Percentiles rank a stretch among this genome's conserved stretches.
Conservation (phyloP, 108 stramenopile species). For the Mayamaea pseudoterrestris region DNA sequence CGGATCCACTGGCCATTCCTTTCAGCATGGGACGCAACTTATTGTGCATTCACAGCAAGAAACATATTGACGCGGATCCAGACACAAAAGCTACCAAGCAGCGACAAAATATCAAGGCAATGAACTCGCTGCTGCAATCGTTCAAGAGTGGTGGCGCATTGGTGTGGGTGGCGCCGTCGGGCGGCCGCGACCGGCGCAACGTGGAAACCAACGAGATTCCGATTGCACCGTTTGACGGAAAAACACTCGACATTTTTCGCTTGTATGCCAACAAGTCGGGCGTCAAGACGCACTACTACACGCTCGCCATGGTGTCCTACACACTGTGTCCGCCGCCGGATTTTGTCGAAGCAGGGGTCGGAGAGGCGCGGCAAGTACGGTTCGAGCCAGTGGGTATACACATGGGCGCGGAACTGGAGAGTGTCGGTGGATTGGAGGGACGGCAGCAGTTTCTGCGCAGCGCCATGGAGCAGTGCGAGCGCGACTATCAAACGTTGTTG, state of each 20-base stretch:
- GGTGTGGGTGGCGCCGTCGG: constrained; percentile 96
- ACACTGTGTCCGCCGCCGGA: constrained; percentile 93
- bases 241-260: constrained; percentile 93
- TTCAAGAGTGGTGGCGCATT: constrained; percentile 73
- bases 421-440: constrained; percentile 59
- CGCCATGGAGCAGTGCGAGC: constrained; percentile 29
- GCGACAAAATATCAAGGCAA: constrained; percentile 78
- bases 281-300: constrained; percentile 83
- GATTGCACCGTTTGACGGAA: constrained; percentile 84
- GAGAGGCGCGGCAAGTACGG: constrained; percentile 76
- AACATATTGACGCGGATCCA: constrained; percentile 92
- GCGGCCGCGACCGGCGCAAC: constrained; percentile 88
- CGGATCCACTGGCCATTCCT: constrained; percentile 82
- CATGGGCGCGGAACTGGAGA: constrained; percentile 49
- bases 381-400: constrained; percentile 73
- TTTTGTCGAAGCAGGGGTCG: constrained; percentile 64
- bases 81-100: constrained; percentile 78
- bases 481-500: constrained; percentile 29
- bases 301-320: constrained; percentile 90
- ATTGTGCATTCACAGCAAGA: constrained; percentile 93
- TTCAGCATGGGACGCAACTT: constrained; percentile 93
- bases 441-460: constrained; percentile 54
- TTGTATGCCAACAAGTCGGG: constrained; percentile 83
- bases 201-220: constrained; percentile 65
- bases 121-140: constrained; percentile 71